Base-by-base conservation (phyloP, 1,284 basidiomycete species). In the Gastroboletus turbinatus region DNA sequence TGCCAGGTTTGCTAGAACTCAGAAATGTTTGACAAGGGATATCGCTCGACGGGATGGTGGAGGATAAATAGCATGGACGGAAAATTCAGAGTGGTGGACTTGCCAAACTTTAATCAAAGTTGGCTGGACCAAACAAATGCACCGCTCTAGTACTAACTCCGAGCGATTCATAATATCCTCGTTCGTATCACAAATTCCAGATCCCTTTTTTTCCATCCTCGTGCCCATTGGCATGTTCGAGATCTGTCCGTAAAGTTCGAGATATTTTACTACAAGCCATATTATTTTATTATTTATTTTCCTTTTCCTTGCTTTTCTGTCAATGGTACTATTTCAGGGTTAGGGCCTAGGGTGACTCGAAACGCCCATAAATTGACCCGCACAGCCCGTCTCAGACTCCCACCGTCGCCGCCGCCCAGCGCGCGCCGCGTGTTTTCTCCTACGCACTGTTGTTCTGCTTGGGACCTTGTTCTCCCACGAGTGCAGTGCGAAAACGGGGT, bases 1-100 rank as follows among this genome's bases (percentile, higher is more conserved):
- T 70, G 68, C 68, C 68, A 69, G 65, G 71, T 66, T 73, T 73
- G 58, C 68, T 71, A 70, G 51, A 57, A 50, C 4, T 23, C 4
- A 29, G 29, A 70, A 65, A 60, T 46, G 39, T 59, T 39, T 62
- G 68, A 70, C 68, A 70, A 70, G 68, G 68, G 68, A 60, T 63
- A 56, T 58, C 67, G 71, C 59, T 72, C 52, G 71, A 70, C 59
- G 53, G 46, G 67, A 56, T 69, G 68, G 62, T 67, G 65, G 68
- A 49, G 65, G 68, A 73, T 70, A 70, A 72, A 71, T 72, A 71
- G 51, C 68, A 70, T 70, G 60, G 63, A 63, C 59, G 48, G 58
- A 62, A 71, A 70, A 57, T 50, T 58, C 46, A 7, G 39, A 40
- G 50, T 33, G 21, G 27, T 7, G 8, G 8, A 4, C 48, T 45